A percentile compares a stretch with the other conserved stretches of the same genome.
Evolutionary conservation across 2,329 filamentous ascomycete genomes (phyloP).

Genomic region (Xylogone sp.): DNA sequence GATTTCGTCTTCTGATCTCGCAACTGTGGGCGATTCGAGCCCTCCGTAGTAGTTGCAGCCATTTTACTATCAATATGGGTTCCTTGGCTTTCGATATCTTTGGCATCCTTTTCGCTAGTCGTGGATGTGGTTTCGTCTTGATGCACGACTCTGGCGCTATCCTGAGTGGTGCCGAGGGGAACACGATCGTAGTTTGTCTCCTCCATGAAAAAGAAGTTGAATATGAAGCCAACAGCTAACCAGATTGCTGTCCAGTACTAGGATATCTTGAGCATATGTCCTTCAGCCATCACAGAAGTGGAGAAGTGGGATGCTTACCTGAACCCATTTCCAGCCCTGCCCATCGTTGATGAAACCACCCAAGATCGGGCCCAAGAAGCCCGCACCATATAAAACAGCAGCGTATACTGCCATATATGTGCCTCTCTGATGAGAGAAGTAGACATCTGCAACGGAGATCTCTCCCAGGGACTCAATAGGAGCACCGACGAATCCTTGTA

Average conservation of each 20-base stretch:
- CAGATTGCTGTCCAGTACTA: slow-evolving; percentile 45
- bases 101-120: neutral
- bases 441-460: slow-evolving; percentile 30
- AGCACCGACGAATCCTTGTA: slow-evolving; percentile 21
- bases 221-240: slow-evolving; percentile 40
- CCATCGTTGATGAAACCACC: slow-evolving; percentile 45
- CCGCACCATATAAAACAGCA: slow-evolving; percentile 37
- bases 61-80: neutral
- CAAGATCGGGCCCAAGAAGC: slow-evolving; percentile 38
- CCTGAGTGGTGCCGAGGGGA: neutral
- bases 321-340: slow-evolving; percentile 44
- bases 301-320: neutral
- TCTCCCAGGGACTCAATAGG: slow-evolving; percentile 25
- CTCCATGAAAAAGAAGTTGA: slow-evolving; percentile 53
- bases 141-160: neutral
- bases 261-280: neutral
- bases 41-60: neutral
- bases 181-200: slow-evolving; percentile 42
- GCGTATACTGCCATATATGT: slow-evolving; percentile 37
- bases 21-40: neutral
- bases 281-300: too few species aligned
- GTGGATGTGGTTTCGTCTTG: neutral
- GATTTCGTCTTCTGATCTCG: slow-evolving; percentile 1
- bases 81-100: neutral
- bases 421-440: slow-evolving; percentile 40